Evolutionary conservation across 306 rosid genomes (phyloP), one percentile per base, ranked within the genome.

Genomic region (Quercus alba): DNA sequence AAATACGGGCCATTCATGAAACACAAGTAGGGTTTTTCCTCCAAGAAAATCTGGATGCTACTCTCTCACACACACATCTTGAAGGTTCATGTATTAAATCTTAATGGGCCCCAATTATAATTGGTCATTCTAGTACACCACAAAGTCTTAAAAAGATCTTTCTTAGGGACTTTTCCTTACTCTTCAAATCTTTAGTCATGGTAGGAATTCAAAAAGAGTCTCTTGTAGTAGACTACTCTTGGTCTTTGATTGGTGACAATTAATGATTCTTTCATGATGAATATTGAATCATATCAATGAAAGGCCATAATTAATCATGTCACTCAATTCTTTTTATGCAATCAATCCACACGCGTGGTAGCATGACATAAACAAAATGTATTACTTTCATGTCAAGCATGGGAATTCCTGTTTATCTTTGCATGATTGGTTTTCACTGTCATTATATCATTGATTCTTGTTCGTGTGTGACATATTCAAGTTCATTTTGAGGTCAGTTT

Each of bases 41-140:
- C 12, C 12, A 6, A 8, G 7, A 44, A 44, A 44, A 7, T 44
- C 51, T 9, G 5, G 38, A 33, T 33, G 5, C 71, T 49, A 38
- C 33, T 31, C 33, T 31, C 33, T 31, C 33, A 67, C 49, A 84
- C 81, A 75, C 76, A 44, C 51, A 2, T 31, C 33, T 31, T 4
- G 33, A 31, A 31, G 33, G 33, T 4, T 80, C 87, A 84, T 56
- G 87, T 58, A 80, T 64, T 56, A 30, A 49, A 84, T 84, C 81
- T 75, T 56, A n/a, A 66, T 31, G 81, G 87, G 84, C 68, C 56
- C 46, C 79, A 72, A 72, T 64, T 54, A 30, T 11, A 28, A n/a
- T 26, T 58, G 7, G 72, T 57, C 26, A 19, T 23, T 8, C 63
- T 2, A 20, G 3, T 5, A 20, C 14, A 57, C 4, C 63, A n/a